A percentile compares a stretch with the other conserved stretches of the same genome.
Evolutionary conservation across 371 early-diverging fungal genomes (phyloP).

Genomic region (Rhizopus delemar): DNA sequence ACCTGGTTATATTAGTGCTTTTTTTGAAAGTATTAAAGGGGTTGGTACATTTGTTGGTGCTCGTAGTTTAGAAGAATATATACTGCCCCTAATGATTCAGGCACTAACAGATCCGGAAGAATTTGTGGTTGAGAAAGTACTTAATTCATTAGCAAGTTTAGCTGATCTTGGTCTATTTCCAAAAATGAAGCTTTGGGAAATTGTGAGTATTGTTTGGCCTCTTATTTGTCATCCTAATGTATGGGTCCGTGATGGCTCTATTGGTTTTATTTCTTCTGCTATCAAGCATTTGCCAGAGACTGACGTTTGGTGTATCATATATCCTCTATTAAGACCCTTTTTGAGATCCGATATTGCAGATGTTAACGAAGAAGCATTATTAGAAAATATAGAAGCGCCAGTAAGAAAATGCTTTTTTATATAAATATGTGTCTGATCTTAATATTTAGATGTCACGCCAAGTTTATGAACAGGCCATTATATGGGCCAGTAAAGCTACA

Average conservation of each 20-base stretch:
- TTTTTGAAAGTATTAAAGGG: constrained; percentile 89
- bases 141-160: constrained; percentile 79
- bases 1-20: constrained; percentile 58
- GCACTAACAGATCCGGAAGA: constrained; percentile 88
- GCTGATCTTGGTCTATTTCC: constrained; percentile 83
- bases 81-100: constrained; percentile 91
- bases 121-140: constrained; percentile 87
- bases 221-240: constrained; percentile 82
- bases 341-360: constrained; percentile 67
- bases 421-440: background rate
- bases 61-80: constrained; percentile 85
- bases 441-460: constrained; percentile 44
- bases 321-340: constrained; percentile 74
- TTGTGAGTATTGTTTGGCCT: constrained; percentile 68
- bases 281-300: constrained; percentile 68
- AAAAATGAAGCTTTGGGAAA: constrained; percentile 77
- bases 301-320: constrained; percentile 80
- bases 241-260: constrained; percentile 80
- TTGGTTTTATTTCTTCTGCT: constrained; percentile 73
- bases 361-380: constrained; percentile 59
- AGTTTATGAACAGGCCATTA: constrained; percentile 62
- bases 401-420: constrained; percentile 38
- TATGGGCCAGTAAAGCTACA: constrained; percentile 64
- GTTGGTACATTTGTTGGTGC: constrained; percentile 88
- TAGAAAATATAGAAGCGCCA: constrained; percentile 69